Conservation (phyloP, 352 stramenopile species). For the Aphanomyces euteiches region DNA sequence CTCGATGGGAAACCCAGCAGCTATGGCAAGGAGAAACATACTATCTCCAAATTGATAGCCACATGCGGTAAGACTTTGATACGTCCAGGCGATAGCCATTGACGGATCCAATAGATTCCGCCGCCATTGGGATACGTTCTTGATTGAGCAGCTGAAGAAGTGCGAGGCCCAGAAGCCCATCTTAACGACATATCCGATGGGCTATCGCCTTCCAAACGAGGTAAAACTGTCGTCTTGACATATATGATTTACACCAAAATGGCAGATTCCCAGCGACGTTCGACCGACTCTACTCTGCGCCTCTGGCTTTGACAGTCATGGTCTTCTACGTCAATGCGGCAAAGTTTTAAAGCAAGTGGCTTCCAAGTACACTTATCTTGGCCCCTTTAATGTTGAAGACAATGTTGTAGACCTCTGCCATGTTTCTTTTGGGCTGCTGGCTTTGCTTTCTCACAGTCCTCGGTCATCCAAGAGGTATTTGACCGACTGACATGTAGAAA, state of each 20-base stretch:
- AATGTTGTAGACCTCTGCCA: constrained; percentile 41
- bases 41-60: constrained; percentile 94
- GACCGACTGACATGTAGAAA: too few species aligned
- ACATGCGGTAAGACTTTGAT: constrained; percentile 65
- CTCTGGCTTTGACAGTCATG: constrained; percentile 49
- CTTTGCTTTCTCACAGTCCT: constrained; percentile 57
- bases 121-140: constrained; percentile 83
- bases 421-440: constrained; percentile 73
- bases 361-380: too few species aligned
- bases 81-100: not conserved
- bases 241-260: not conserved
- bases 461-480: constrained; percentile 43
- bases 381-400: not conserved
- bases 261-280: constrained; percentile 45
- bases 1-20: constrained; percentile 69
- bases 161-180: constrained; percentile 60
- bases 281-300: constrained; percentile 62
- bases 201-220: constrained; percentile 80
- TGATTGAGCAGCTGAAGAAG: constrained; percentile 71
- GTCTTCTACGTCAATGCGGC: constrained; percentile 55
- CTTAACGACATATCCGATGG: constrained; percentile 91
- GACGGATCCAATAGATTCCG: constrained; percentile 37
- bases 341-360: constrained; percentile 40
- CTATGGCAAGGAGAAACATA: constrained; percentile 84
- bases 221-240: constrained; percentile 29